These are phyloP conservation scores for Groenewaldozyma tartarivorans DNA, from an alignment of 805 yeast species.

Conservation along the genomic window DNA sequence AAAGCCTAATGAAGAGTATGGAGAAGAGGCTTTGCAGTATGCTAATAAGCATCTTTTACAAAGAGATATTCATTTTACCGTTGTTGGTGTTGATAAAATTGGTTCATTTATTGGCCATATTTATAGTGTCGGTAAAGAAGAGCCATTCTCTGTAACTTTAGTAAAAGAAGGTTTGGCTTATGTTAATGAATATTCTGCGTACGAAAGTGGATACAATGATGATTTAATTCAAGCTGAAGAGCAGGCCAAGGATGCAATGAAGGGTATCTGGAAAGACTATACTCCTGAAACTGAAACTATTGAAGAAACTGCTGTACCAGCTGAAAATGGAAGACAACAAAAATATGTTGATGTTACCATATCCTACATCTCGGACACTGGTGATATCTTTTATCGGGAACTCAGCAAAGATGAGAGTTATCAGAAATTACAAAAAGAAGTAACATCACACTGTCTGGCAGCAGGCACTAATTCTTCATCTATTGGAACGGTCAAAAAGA, in stretches of 20 bases:
- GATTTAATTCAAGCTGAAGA: conserved; percentile 55
- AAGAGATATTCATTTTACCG: conserved; percentile 61
- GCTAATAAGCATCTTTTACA: conserved; percentile 51
- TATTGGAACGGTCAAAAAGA: neutral
- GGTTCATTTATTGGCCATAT: conserved; percentile 77
- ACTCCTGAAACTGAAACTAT: conserved; percentile 32
- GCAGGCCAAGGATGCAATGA: conserved; percentile 41
- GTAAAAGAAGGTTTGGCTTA: conserved; percentile 55
- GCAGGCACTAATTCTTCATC: conserved; percentile 20
- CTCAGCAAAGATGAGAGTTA: conserved; percentile 13
- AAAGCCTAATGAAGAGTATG: conserved; percentile 26
- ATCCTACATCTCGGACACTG: conserved; percentile 23
- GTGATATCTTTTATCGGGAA: conserved; percentile 21
- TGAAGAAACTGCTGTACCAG: conserved; percentile 13
- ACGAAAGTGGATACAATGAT: conserved; percentile 43
- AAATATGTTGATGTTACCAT: conserved; percentile 29
- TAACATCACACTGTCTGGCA: conserved; percentile 22
- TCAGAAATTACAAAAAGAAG: conserved; percentile 17
- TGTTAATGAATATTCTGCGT: conserved; percentile 56
- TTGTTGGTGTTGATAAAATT: conserved; percentile 60
- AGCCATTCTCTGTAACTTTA: conserved; percentile 50
- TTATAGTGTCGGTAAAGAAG: conserved; percentile 39
- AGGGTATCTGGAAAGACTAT: conserved; percentile 63
- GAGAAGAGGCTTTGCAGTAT: conserved; percentile 45
- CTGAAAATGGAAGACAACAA: conserved; percentile 13